A percentile compares a stretch with the other conserved stretches of the same genome.
phyloP scores from a whole-genome alignment of 768 basidiomycete species.

The Rossbeevera mucosa region DNA sequence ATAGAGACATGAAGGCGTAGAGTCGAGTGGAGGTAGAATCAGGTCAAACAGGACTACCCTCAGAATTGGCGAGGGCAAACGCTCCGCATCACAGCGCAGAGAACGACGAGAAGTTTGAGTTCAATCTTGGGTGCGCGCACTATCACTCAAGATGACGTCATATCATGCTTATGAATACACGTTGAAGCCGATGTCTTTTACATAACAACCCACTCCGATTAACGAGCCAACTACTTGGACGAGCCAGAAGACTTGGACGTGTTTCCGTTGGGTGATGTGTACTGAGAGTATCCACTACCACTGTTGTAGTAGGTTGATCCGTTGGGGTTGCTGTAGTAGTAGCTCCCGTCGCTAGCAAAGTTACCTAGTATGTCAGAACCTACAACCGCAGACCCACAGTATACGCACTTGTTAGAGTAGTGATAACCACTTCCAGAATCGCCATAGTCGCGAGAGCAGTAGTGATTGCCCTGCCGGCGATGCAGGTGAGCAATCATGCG shows the following conservation, averaged over 20 bases:
- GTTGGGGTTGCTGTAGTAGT: conserved; percentile 60
- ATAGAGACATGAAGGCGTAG: background rate
- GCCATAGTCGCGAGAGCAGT: conserved; percentile 49
- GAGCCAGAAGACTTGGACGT: conserved; percentile 25
- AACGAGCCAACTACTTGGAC: conserved; percentile 18
- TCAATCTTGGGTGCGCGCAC: no score
- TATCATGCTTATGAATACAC: no score
- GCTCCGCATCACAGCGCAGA: conserved; percentile 1
- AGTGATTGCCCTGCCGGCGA: conserved; percentile 57
- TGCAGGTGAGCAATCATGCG: background rate
- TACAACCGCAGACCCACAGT: background rate
- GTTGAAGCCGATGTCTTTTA: no score
- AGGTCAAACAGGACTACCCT: conserved; percentile 8
- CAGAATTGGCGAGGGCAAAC: background rate
- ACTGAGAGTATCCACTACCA: conserved; percentile 43
- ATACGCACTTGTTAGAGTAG: conserved; percentile 54
- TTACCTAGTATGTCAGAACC: background rate
- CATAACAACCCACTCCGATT: background rate
- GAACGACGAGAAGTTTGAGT: conserved; percentile 2
- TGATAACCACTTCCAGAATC: conserved; percentile 47
- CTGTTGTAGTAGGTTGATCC: conserved; percentile 58
- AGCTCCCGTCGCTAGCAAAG: conserved; percentile 45
- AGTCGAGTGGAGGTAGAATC: conserved; percentile 2
- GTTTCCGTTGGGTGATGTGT: conserved; percentile 44
- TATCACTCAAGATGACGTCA: no score